phyloP scores from a whole-genome alignment of 768 basidiomycete species.

The Roridomyces roridus region DNA sequence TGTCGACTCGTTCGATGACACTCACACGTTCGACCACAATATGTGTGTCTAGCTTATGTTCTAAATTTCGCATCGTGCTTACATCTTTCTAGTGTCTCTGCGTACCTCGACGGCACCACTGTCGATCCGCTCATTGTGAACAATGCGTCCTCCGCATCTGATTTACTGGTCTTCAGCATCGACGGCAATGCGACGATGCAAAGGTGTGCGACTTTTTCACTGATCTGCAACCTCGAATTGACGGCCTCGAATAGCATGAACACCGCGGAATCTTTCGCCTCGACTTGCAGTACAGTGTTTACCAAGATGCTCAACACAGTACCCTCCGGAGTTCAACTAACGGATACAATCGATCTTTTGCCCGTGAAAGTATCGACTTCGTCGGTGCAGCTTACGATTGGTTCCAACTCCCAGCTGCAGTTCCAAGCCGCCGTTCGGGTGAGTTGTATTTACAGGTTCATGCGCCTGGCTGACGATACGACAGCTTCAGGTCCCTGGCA shows the following conservation, averaged over 20 bases:
- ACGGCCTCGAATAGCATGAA: slow-evolving; percentile 29
- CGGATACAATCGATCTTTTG: slow-evolving; percentile 23
- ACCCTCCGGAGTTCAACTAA: slow-evolving; percentile 24
- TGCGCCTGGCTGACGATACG: background rate
- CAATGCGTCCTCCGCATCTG: slow-evolving; percentile 45
- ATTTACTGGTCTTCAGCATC: slow-evolving; percentile 44
- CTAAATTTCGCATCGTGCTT: slow-evolving; percentile 34
- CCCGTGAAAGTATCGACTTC: slow-evolving; percentile 19
- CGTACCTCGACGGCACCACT: slow-evolving; percentile 47
- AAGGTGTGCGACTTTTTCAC: slow-evolving; percentile 30
- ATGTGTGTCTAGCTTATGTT: slow-evolving; percentile 9
- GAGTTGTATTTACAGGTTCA: background rate
- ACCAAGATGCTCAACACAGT: slow-evolving; percentile 32
- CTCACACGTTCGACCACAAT: slow-evolving; percentile 21
- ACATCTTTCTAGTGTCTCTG: slow-evolving; percentile 36
- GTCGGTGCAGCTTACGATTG: slow-evolving; percentile 19
- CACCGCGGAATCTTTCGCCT: slow-evolving; percentile 11
- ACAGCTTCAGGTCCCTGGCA: too few relatives aligned
- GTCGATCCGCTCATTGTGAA: slow-evolving; percentile 43
- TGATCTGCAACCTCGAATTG: background rate
- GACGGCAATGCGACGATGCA: slow-evolving; percentile 50
- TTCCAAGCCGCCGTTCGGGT: slow-evolving; percentile 23
- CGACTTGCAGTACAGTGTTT: slow-evolving; percentile 24
- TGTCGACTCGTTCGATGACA: slow-evolving; percentile 47
- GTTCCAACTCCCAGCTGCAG: slow-evolving; percentile 7